Evolutionary conservation across 1,284 basidiomycete species (phyloP), one percentile per base, ranked within the genome.

Genomic region (Fomitopsis pinicola): DNA sequence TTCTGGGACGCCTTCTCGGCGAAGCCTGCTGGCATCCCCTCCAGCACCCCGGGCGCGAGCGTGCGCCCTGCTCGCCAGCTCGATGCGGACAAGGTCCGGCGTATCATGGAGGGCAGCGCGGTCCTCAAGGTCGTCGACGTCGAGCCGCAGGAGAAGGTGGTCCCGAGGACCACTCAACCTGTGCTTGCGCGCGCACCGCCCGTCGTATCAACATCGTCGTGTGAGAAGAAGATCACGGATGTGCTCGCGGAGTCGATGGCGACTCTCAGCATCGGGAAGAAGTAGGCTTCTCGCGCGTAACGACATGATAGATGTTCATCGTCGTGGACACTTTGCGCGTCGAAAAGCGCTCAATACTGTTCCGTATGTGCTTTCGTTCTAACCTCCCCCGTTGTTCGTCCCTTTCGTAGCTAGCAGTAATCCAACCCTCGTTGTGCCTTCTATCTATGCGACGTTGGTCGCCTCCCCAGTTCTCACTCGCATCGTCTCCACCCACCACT

Each of bases 1-100:
- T 92, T 92, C 75, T 92, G 89, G 89, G 89, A 92, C 64, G 91
- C 90, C 33, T 92, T 92, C 75, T 81, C 60, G 8, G 61, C 86
- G 15, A 85, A 85, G 68, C 54, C 68, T 66, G 57, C 67, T 66
- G 30, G 66, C 4, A 33, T 61, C 71, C 46, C 65, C 76, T 45
- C 12, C 62, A 9, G 58, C 72, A 52, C 45, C 64, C 57, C 62
- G 70, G 50, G 66, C 67, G 33, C 57, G 66, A 56, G 14, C 52
- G 52, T 19, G 52, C 52, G 35, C 35, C 35, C 33, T 19, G 28
- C 63, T 59, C 33, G 42, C 15, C 73, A 76, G 50, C 85, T 82
- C 83, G 91, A 92, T 68, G 80, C 83, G 59, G 89, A 92, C 62
- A 92, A 92, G 75, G 88, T 92, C 3, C 77, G 85, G 65, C 83